phyloP scores from a whole-genome alignment of 2,329 filamentous ascomycete species.

The Clonostachys chloroleuca region DNA sequence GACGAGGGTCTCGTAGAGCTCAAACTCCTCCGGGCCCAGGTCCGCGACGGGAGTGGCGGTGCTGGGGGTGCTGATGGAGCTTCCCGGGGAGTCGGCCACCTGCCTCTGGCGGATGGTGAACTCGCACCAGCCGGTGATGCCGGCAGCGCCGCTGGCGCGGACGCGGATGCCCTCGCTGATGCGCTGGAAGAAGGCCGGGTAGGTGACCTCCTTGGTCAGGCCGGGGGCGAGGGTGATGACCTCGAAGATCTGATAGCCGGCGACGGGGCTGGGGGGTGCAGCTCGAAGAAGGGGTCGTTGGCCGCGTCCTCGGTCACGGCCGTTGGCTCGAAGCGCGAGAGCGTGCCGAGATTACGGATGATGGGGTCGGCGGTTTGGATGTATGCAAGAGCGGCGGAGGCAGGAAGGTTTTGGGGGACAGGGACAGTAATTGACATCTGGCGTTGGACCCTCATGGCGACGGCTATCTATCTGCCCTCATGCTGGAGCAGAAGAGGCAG shows the following conservation, averaged over 20 bases:
- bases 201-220: constrained; percentile 29
- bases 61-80: constrained; percentile 16
- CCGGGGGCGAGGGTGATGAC: constrained; percentile 29
- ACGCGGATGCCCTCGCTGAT: constrained; percentile 33
- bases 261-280: constrained; percentile 23
- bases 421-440: constrained; percentile 31
- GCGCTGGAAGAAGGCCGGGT: constrained; percentile 38
- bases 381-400: constrained; percentile 26
- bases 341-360: constrained; percentile 31
- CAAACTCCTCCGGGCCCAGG: constrained; percentile 14
- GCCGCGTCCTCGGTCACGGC: constrained; percentile 22
- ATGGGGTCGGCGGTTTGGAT: constrained; percentile 34
- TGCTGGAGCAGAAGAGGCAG: background rate
- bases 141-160: constrained; percentile 33
- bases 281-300: constrained; percentile 35
- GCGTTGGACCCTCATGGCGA: constrained; percentile 20
- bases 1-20: constrained; percentile 22
- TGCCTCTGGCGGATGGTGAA: constrained; percentile 18
- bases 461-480: background rate
- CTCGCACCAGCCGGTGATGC: constrained; percentile 35
- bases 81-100: constrained; percentile 11
- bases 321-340: constrained; percentile 26
- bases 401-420: constrained; percentile 31
- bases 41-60: constrained; percentile 12
- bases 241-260: constrained; percentile 22